Base-by-base conservation (phyloP, 805 yeast genomes). In the Metschnikowia kofuensis region DNA sequence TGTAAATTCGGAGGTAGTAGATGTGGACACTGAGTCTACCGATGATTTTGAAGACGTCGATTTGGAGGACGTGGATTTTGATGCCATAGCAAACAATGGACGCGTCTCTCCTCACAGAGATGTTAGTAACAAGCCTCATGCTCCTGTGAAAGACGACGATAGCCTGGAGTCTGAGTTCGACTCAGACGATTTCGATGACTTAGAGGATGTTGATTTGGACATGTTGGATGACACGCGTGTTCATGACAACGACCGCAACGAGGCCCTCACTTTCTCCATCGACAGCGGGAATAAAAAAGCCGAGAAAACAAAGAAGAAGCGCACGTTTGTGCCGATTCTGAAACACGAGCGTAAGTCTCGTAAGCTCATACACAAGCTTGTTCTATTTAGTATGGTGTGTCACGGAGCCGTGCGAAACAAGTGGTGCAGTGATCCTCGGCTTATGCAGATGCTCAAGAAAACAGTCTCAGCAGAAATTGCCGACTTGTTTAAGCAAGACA, bases 381-480 rank as follows among this genome's bases (percentile, higher is more conserved):
- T 80, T 49, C 56, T 92, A 2, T 69, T 79, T 13, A 65, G 77
- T 26, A 78, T 89, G 80, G 64, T 87, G 46, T 61, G 77, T 2
- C 95, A 88, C 62, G 94, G 90, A 0, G 72, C 73, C 0, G 58
- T 80, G 2, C 75, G 96, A 27, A 92, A 91, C 61, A 55, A 67
- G 7, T 91, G 97, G 97, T 77, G 89, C 51, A 80, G 79, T 49
- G 79, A 81, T 52, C 58, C 61, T 1, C 51, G 54, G 2, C 59
- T 87, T 0, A 71, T 75, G 14, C 45, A 56, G 14, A 54, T 57
- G 9, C 64, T 89, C 12, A 63, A 72, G 26, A 66, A 66, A 13
- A 56, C 75, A 1, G 71, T 88, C 0, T 82, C 94, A 0, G 65
- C 67, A 0, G 64, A 67, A 4, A 64, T 80, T 0, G 65, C 72